phyloP scores from a whole-genome alignment of 768 basidiomycete genomes.

The Chalciporus pseudorubinellus region DNA sequence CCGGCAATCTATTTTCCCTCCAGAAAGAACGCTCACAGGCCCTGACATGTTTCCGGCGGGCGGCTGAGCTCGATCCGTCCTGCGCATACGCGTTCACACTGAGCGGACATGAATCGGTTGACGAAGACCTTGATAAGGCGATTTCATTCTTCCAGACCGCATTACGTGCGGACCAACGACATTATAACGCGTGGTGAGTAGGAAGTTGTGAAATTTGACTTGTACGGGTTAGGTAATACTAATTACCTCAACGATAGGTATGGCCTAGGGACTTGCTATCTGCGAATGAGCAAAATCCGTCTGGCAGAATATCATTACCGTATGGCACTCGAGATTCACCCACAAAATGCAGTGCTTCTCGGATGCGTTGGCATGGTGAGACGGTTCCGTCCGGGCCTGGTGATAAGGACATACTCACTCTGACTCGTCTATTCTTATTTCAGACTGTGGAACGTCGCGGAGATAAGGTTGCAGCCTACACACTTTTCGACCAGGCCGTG shows the following conservation, averaged over 20 bases:
- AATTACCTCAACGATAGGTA: slow-evolving; percentile 64
- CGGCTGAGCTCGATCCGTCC: slow-evolving; percentile 81
- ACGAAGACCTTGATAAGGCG: slow-evolving; percentile 92
- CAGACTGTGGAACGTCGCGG: slow-evolving; percentile 89
- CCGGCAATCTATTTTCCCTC: slow-evolving; percentile 93
- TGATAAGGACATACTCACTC: slow-evolving; percentile 19
- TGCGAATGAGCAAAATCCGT: slow-evolving; percentile 89
- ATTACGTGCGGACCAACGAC: slow-evolving; percentile 84
- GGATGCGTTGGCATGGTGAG: slow-evolving; percentile 96
- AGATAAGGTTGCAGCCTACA: slow-evolving; percentile 71
- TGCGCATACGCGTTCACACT: slow-evolving; percentile 97
- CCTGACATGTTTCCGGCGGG: slow-evolving; percentile 90
- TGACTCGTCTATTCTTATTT: slow-evolving; percentile 22
- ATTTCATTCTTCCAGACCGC: slow-evolving; percentile 91
- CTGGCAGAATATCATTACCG: slow-evolving; percentile 97
- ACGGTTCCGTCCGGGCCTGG: slow-evolving; percentile 21
- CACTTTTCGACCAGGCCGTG: slow-evolving; percentile 79
- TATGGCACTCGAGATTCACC: slow-evolving; percentile 88
- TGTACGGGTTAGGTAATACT: slow-evolving; percentile 10
- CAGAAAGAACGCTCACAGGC: slow-evolving; percentile 94
- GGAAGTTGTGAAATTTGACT: not conserved
- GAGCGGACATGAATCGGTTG: slow-evolving; percentile 94
- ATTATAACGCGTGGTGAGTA: slow-evolving; percentile 97
- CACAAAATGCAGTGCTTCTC: slow-evolving; percentile 90
- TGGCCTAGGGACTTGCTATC: slow-evolving; percentile 95